These are phyloP conservation scores for Thermothielavioides terrestris DNA, from an alignment of 495 filamentous ascomycete species.

Conservation along the genomic window DNA sequence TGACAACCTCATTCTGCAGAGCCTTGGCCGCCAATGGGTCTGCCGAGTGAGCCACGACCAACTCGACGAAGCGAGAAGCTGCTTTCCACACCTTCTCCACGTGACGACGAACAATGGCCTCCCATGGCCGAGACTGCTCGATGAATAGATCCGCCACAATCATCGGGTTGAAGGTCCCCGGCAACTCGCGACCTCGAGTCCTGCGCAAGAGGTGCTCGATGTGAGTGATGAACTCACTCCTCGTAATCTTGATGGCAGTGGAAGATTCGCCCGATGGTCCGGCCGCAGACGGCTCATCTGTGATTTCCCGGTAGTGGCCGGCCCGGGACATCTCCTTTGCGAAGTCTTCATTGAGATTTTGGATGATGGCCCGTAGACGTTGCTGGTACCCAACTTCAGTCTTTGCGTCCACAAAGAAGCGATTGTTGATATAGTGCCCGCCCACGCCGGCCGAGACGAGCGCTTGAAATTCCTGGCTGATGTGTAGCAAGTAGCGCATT, in stretches of 20 bases:
- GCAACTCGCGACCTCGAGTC: slow-evolving; percentile 36
- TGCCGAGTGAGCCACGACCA: slow-evolving; percentile 20
- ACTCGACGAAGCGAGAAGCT: slow-evolving; percentile 18
- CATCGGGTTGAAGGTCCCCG: slow-evolving; percentile 40
- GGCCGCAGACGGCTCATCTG: background rate
- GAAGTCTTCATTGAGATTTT: slow-evolving; percentile 50
- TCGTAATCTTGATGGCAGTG: slow-evolving; percentile 1
- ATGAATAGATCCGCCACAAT: slow-evolving; percentile 39
- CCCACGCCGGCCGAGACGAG: slow-evolving; percentile 45
- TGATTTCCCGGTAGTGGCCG: slow-evolving; percentile 40
- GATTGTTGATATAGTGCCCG: slow-evolving; percentile 48
- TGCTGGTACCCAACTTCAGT: slow-evolving; percentile 33
- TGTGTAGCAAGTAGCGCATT: slow-evolving; percentile 41
- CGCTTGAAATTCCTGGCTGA: slow-evolving; percentile 43
- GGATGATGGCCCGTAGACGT: slow-evolving; percentile 52
- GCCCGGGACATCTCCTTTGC: slow-evolving; percentile 35
- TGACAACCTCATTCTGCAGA: slow-evolving; percentile 24
- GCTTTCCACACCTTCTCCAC: slow-evolving; percentile 21
- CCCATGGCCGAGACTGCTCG: slow-evolving; percentile 37
- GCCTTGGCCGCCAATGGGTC: slow-evolving; percentile 24
- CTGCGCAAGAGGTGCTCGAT: slow-evolving; percentile 24
- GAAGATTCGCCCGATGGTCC: background rate
- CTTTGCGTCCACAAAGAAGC: slow-evolving; percentile 46
- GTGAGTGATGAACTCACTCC: slow-evolving; percentile 23
- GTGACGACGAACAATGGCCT: slow-evolving; percentile 15